Evolutionary conservation across 176 grass and related monocot species (phyloP).

Genomic region (Bonia amplexicaulis): DNA sequence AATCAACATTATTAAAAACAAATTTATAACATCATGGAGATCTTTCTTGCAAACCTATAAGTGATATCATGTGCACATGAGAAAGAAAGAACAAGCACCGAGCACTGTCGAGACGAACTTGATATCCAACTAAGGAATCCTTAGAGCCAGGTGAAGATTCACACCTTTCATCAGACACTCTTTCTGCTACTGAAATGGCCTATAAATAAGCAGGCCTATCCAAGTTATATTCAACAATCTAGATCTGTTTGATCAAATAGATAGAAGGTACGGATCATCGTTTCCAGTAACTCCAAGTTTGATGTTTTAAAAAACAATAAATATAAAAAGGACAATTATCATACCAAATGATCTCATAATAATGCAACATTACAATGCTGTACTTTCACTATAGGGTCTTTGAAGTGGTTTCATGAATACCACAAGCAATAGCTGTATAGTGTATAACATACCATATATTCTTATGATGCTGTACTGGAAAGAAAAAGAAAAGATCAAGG

Average conservation of each 20-base stretch:
- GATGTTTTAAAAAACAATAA: neutral
- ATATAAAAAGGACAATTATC: neutral
- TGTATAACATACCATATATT: neutral
- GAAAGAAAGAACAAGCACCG: slow-evolving; percentile 42
- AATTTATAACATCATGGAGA: neutral
- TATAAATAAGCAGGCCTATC: slow-evolving; percentile 25
- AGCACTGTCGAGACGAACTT: slow-evolving; percentile 94
- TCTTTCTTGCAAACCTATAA: slow-evolving; percentile 6
- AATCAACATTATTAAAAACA: slow-evolving; percentile 10
- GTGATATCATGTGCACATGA: slow-evolving; percentile 27
- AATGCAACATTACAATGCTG: neutral
- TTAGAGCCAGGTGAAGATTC: slow-evolving; percentile 88
- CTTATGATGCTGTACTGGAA: neutral
- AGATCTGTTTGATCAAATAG: slow-evolving; percentile 15
- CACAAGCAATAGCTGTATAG: neutral
- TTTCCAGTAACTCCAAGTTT: neutral
- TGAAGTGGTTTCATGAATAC: slow-evolving; percentile 21
- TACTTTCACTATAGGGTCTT: neutral
- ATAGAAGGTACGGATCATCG: slow-evolving; percentile 10
- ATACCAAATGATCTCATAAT: slow-evolving; percentile 11
- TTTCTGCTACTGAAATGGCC: slow-evolving; percentile 97
- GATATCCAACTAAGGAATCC: slow-evolving; percentile 87
- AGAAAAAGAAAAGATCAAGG: neutral
- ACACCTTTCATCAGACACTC: slow-evolving; percentile 92
- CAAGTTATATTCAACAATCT: slow-evolving; percentile 28